phyloP scores from a whole-genome alignment of 768 basidiomycete genomes.

The Antrodiella citrinella region DNA sequence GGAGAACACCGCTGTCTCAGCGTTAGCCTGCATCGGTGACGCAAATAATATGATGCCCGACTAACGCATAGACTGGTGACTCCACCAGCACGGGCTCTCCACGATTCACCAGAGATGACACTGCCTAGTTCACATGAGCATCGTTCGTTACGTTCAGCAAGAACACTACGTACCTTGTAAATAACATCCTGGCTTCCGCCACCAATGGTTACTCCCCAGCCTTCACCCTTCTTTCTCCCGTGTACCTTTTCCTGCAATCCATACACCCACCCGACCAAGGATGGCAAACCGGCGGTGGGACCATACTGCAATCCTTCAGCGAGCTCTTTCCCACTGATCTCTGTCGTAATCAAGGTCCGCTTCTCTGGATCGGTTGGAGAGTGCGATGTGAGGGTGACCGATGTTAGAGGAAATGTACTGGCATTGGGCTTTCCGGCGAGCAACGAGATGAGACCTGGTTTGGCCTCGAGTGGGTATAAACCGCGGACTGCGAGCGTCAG shows the following conservation, averaged over 20 bases:
- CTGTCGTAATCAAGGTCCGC: constrained; percentile 34
- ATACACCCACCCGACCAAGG: constrained; percentile 58
- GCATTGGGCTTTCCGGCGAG: constrained; percentile 92
- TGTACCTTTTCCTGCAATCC: constrained; percentile 70
- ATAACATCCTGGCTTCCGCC: constrained; percentile 88
- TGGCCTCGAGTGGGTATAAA: constrained; percentile 73
- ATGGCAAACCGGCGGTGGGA: constrained; percentile 61
- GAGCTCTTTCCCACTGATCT: constrained; percentile 48
- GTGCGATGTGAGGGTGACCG: constrained; percentile 51
- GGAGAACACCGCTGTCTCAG: constrained; percentile 52
- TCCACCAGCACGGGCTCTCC: constrained; percentile 84
- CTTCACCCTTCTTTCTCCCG: constrained; percentile 44
- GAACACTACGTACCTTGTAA: constrained; percentile 53
- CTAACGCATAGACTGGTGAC: constrained; percentile 71
- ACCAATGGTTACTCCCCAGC: constrained; percentile 77
- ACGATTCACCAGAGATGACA: constrained; percentile 64
- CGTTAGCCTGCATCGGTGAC: not conserved
- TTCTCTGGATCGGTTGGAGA: constrained; percentile 27
- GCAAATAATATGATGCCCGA: constrained; percentile 9
- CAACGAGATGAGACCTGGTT: constrained; percentile 72
- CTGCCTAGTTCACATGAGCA: too few relatives aligned
- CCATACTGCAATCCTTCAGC: constrained; percentile 71
- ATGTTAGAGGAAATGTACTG: constrained; percentile 81
- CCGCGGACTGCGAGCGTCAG: constrained; percentile 36
- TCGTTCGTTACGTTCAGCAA: not conserved